Evolutionary conservation across 2,329 filamentous ascomycete species (phyloP).

Genomic region (Botryosphaeria dothidea): DNA sequence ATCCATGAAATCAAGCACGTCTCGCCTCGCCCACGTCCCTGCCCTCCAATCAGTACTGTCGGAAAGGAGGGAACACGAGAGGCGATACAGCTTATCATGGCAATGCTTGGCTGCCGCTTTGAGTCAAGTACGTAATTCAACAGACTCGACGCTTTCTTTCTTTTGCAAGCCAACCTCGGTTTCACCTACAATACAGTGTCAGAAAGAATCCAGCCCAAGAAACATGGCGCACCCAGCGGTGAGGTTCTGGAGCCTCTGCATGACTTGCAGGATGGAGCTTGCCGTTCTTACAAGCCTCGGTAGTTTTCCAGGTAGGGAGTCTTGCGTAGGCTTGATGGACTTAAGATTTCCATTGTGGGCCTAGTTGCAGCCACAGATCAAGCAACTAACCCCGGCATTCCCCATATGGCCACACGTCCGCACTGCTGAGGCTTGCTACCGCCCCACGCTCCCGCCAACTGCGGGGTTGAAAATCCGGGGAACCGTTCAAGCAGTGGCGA

Average conservation of each 20-base stretch:
- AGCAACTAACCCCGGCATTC: not conserved
- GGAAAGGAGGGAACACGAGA: too few species aligned
- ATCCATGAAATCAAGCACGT: too few species aligned
- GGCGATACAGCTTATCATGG: too few species aligned
- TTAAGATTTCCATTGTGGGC: not conserved
- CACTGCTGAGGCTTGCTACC: not conserved
- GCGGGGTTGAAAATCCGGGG: conserved; percentile 14
- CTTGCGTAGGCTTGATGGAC: conserved; percentile 13
- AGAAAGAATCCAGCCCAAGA: not conserved
- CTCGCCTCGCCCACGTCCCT: too few species aligned
- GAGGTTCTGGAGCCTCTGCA: not conserved
- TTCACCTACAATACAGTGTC: not conserved
- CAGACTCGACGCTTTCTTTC: too few species aligned
- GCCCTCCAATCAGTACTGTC: too few species aligned
- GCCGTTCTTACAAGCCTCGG: not conserved
- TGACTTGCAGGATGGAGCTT: not conserved
- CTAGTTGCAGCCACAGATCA: not conserved
- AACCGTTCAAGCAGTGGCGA: not conserved
- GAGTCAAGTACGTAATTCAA: too few species aligned
- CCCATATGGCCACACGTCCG: not conserved
- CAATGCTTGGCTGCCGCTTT: too few species aligned
- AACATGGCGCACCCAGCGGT: not conserved
- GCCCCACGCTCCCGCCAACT: not conserved
- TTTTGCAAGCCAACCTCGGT: not conserved
- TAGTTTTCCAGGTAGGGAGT: not conserved